Evolutionary conservation across 2,329 filamentous ascomycete genomes (phyloP).

Genomic region (Ophiosphaerella narmari): DNA sequence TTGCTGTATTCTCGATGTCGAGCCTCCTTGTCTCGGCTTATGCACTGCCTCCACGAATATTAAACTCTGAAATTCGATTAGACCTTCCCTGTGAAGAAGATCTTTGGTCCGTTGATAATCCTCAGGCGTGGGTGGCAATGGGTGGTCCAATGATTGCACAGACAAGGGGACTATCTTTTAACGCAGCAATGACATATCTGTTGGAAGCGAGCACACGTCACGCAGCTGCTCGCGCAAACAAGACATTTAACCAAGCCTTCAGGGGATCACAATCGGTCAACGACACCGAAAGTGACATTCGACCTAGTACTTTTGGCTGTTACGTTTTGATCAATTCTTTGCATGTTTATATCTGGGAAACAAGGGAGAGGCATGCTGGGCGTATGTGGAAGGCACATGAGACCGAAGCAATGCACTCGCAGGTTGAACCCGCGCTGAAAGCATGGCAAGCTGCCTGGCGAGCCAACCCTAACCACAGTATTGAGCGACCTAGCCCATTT

Average conservation of each 20-base stretch:
- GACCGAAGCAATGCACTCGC: slow-evolving; percentile 92
- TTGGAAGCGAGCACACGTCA: slow-evolving; percentile 75
- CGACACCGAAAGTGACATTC: slow-evolving; percentile 66
- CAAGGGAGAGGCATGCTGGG: slow-evolving; percentile 84
- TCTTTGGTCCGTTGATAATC: slow-evolving; percentile 81
- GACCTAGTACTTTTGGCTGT: slow-evolving; percentile 89
- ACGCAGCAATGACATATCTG: slow-evolving; percentile 78
- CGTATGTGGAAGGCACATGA: slow-evolving; percentile 89
- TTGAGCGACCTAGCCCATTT: slow-evolving; percentile 83
- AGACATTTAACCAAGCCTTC: slow-evolving; percentile 53
- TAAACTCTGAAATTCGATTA: slow-evolving; percentile 89
- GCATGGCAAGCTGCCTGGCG: slow-evolving; percentile 95
- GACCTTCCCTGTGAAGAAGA: slow-evolving; percentile 93
- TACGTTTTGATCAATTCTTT: slow-evolving; percentile 90
- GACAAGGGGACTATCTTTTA: slow-evolving; percentile 76
- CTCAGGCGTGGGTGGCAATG: slow-evolving; percentile 78
- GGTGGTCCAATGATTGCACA: slow-evolving; percentile 73
- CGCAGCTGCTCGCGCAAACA: slow-evolving; percentile 44
- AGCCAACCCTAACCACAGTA: slow-evolving; percentile 79
- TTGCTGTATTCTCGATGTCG: slow-evolving; percentile 87
- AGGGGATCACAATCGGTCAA: slow-evolving; percentile 53
- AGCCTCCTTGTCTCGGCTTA: slow-evolving; percentile 90
- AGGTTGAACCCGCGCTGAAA: slow-evolving; percentile 90
- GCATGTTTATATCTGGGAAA: slow-evolving; percentile 99
- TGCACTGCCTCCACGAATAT: slow-evolving; percentile 87